Evolutionary conservation across 768 basidiomycete genomes (phyloP), one percentile per base, ranked within the genome.

Genomic region (Cubamyces lactineus): DNA sequence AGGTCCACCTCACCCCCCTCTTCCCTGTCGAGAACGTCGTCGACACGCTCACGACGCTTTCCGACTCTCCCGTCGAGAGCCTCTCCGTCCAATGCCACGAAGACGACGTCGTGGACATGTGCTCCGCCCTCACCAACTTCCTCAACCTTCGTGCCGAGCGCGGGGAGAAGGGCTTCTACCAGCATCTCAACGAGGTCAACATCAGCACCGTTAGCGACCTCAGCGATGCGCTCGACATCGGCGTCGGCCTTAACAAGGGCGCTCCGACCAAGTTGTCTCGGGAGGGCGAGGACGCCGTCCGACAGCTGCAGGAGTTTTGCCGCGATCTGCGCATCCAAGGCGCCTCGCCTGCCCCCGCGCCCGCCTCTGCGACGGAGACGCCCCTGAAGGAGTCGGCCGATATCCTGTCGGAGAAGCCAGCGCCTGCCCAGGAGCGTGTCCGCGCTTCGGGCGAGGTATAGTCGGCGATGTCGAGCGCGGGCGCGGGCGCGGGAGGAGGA

Each of bases 51-150:
- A 71, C 82, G 12, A 82, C 82, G 65, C 78, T 88, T 38, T 81
- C 84, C 11, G 83, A 79, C 28, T 84, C 83, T 0, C 86, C 86
- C 23, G 82, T 88, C 53, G 84, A 86, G 68, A 76, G 75, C 16
- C 74, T 87, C 17, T 82, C 82, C 8, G 75, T 86, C 53, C 80
- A 84, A 62, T 86, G 85, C 73, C 85, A 82, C 71, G 82, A 82
- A 59, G 85, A 86, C 63, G 86, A 87, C 66, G 80, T 86, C 11
- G 80, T 82, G n/a, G 86, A 88, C 63, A 77, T 84, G 28, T 86
- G 86, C 68, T 67, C 75, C 4, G 83, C 83, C 2, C 74, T 88
- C 21, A 80, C 83, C 62, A 80, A 81, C 43, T 86, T 88, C 73
- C 76, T 88, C 51, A 77, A 73, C 51, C 64, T 83, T 39, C 82